These are phyloP conservation scores for Zymoseptoria pseudotritici DNA, from an alignment of 2,329 filamentous ascomycete species.

Conservation along the genomic window DNA sequence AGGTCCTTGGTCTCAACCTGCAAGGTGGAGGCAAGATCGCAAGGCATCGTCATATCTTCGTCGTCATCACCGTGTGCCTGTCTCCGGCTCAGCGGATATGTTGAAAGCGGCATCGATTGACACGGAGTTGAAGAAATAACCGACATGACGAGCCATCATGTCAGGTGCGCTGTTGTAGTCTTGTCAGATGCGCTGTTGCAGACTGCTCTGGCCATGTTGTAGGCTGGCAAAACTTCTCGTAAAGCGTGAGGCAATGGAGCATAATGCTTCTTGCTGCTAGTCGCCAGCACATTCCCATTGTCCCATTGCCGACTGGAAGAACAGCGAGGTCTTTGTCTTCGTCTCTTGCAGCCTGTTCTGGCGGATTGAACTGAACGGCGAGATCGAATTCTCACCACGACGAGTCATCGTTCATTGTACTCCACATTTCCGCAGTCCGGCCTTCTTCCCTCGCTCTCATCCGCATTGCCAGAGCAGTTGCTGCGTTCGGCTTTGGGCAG, in stretches of 20 bases:
- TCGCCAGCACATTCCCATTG: slow-evolving; percentile 34
- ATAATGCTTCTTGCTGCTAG: slow-evolving; percentile 38
- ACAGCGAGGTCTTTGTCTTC: no score
- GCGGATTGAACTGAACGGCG: no score
- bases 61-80: slow-evolving; percentile 34
- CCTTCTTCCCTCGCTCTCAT: no score
- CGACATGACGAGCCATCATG: slow-evolving; percentile 90
- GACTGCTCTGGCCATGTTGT: slow-evolving; percentile 92
- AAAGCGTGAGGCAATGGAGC: slow-evolving; percentile 31
- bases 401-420: no score
- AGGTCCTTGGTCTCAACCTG: no score
- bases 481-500: no score
- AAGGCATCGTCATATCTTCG: slow-evolving; percentile 30
- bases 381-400: no score
- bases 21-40: no score
- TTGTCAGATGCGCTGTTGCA: slow-evolving; percentile 58
- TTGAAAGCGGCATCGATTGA: slow-evolving; percentile 69
- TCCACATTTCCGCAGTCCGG: no score
- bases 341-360: no score
- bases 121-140: slow-evolving; percentile 94
- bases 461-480: no score
- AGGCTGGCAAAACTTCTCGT: slow-evolving; percentile 84
- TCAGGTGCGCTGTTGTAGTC: slow-evolving; percentile 70
- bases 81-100: slow-evolving; percentile 22
- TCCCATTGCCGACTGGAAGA: no score